A percentile compares a stretch with the other conserved stretches of the same genome.
These are phyloP conservation scores for Ogataea kodamae DNA, from an alignment of 805 yeast species.

Conservation along the genomic window DNA sequence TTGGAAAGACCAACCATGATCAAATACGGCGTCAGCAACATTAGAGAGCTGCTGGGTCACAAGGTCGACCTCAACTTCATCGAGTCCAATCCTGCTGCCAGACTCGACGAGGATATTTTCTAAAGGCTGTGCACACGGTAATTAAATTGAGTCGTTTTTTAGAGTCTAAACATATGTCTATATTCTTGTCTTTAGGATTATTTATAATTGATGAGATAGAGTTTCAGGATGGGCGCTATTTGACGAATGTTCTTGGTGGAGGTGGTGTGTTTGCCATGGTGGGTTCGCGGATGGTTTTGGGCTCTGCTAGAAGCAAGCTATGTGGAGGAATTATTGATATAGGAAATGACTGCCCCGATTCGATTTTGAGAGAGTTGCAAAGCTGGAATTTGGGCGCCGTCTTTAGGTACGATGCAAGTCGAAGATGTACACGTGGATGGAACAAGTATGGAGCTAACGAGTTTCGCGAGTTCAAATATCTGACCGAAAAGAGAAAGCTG, in stretches of 20 bases:
- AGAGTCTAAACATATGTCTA: no score
- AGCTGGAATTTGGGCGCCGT: conserved; percentile 62
- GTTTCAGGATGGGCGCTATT: conserved; percentile 39
- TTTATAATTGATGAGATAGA: conserved; percentile 86
- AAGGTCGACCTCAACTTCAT: conserved; percentile 92
- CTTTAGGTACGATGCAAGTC: conserved; percentile 45
- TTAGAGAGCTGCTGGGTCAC: conserved; percentile 95
- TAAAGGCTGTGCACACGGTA: conserved; percentile 17
- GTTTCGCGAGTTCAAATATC: conserved; percentile 55
- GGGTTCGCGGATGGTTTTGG: conserved; percentile 63
- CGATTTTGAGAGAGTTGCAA: conserved; percentile 41
- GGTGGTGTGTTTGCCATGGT: conserved; percentile 81
- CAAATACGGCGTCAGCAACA: conserved; percentile 91
- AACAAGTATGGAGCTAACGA: conserved; percentile 68
- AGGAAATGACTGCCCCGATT: conserved; percentile 71
- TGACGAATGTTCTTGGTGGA: conserved; percentile 72
- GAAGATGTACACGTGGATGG: conserved; percentile 79
- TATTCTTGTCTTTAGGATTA: conserved; percentile 77
- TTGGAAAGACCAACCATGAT: conserved; percentile 99
- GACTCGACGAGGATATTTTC: conserved; percentile 76
- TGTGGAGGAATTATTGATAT: conserved; percentile 74
- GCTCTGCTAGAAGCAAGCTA: conserved; percentile 30
- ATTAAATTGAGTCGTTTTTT: no score
- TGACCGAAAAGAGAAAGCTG: conserved; percentile 59
- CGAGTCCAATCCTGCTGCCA: conserved; percentile 95